phyloP scores from a whole-genome alignment of 208 protist genomes.

The Plasmodiophora brassicae region DNA sequence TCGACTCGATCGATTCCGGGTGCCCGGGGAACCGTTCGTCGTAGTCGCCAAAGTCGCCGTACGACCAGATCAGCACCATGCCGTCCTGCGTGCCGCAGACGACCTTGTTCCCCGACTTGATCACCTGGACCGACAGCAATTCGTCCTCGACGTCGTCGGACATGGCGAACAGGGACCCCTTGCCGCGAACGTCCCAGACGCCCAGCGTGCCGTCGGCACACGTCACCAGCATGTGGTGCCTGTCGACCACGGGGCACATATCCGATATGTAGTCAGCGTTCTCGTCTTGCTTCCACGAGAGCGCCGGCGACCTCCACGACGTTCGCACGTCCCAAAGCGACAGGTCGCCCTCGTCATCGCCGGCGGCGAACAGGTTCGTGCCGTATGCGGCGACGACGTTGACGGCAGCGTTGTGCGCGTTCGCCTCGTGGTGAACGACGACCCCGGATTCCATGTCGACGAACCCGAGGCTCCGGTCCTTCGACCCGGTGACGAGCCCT shows the following conservation, averaged over 20 bases:
- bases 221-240: conserved; percentile 33
- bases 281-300: conserved; percentile 26
- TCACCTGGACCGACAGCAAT: conserved; percentile 45
- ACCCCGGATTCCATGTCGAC: conserved; percentile 37
- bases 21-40: conserved; percentile 45
- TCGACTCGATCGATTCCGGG: conserved; percentile 45
- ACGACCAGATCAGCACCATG: conserved; percentile 49
- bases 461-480: conserved; percentile 28
- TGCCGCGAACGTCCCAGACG: conserved; percentile 40
- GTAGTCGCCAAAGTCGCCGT: conserved; percentile 53
- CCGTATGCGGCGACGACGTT: conserved; percentile 42
- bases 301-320: background rate
- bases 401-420: conserved; percentile 38
- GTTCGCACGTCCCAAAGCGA: conserved; percentile 50
- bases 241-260: conserved; percentile 8
- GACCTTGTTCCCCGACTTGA: conserved; percentile 52
- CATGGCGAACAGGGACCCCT: background rate
- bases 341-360: conserved; percentile 48
- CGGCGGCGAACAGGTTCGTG: conserved; percentile 32
- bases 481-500: conserved; percentile 33
- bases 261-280: conserved; percentile 51
- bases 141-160: conserved; percentile 57
- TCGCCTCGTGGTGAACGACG: background rate
- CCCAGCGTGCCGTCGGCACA: conserved; percentile 50
- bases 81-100: conserved; percentile 50